These are phyloP conservation scores for Aethionema arabicum DNA, from an alignment of 345 rosid species.

Conservation along the genomic window DNA sequence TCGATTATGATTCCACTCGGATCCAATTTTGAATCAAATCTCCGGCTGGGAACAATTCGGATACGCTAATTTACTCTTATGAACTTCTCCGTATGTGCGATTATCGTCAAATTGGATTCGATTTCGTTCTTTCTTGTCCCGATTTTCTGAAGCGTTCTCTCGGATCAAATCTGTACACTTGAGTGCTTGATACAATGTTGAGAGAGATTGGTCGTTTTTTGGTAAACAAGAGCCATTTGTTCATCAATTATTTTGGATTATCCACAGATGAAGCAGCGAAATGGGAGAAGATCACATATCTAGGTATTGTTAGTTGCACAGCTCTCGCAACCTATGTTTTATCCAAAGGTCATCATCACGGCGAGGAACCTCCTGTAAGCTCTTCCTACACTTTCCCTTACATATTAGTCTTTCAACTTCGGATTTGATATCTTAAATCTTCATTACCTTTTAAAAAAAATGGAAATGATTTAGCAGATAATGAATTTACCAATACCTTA, in stretches of 20 bases:
- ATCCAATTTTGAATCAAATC: background rate
- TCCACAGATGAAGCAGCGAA: conserved; percentile 69
- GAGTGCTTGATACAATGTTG: background rate
- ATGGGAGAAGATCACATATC: conserved; percentile 90
- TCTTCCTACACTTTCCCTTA: background rate
- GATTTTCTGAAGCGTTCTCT: background rate
- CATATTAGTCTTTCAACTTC: background rate
- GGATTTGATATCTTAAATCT: background rate
- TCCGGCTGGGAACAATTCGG: background rate
- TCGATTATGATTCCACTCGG: conserved; percentile 1
- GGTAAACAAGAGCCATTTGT: background rate
- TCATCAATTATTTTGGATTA: background rate
- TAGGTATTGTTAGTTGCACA: conserved; percentile 71
- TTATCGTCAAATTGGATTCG: background rate
- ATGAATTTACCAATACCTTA: background rate
- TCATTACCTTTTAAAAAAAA: conserved; percentile 1
- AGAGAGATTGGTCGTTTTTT: conserved; percentile 7
- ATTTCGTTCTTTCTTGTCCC: background rate
- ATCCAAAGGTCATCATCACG: conserved; percentile 89
- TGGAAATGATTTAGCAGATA: conserved; percentile 2
- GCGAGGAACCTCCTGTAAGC: conserved; percentile 85
- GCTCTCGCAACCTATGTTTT: conserved; percentile 48
- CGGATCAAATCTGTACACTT: conserved; percentile 4
- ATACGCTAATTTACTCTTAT: background rate
- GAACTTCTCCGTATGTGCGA: conserved; percentile 6